These are phyloP conservation scores for Histomonas meleagridis DNA, from an alignment of 208 protist species.

Conservation along the genomic window DNA sequence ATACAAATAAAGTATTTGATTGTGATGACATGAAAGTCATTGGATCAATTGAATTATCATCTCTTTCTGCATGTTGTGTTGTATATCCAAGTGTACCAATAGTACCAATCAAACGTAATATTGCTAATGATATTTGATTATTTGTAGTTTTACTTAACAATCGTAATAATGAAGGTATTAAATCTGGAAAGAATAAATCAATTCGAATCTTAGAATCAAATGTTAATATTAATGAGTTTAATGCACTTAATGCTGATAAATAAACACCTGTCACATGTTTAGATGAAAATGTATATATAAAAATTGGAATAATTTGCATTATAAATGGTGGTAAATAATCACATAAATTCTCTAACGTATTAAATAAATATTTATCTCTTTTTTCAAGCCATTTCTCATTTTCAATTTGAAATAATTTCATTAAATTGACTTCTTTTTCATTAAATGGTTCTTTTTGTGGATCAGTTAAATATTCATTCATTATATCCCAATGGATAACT, in stretches of 20 bases:
- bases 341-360: not conserved
- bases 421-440: not conserved
- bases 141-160: not conserved
- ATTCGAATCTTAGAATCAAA: not conserved
- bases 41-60: not conserved
- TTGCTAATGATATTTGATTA: not conserved
- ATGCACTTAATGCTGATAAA: not conserved
- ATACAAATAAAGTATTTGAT: too few relatives aligned
- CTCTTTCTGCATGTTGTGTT: not conserved
- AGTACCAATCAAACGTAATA: not conserved
- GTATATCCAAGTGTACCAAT: not conserved
- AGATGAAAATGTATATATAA: not conserved
- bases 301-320: not conserved
- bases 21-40: too few relatives aligned
- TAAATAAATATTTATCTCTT: constrained; percentile 2
- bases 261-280: not conserved
- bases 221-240: not conserved
- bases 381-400: not conserved
- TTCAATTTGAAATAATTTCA: not conserved
- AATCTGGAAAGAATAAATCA: not conserved
- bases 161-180: not conserved
- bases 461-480: not conserved
- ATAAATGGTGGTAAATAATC: not conserved
- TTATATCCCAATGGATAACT: not conserved
- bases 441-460: not conserved